Conservation (phyloP, 768 basidiomycete genomes). For the Serendipita sp. region DNA sequence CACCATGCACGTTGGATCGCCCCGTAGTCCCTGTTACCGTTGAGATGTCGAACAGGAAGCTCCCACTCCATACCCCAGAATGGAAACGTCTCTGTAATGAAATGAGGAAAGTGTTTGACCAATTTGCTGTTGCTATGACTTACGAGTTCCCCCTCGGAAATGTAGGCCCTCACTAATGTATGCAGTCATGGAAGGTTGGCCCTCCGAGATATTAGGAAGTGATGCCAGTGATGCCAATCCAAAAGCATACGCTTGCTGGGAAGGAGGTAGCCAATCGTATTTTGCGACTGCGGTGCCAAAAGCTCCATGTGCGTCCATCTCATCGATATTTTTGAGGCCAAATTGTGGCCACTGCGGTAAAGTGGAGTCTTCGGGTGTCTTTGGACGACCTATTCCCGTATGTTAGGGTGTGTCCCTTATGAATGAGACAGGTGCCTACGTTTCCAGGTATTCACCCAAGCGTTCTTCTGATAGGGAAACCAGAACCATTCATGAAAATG, state of each 20-base stretch:
- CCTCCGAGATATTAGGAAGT: constrained; percentile 7
- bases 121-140: background rate
- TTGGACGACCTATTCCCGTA: background rate
- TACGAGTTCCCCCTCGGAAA: constrained; percentile 9
- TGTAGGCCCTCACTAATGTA: constrained; percentile 8
- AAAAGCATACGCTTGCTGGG: constrained; percentile 6
- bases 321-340: background rate
- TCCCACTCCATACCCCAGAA: constrained; percentile 17
- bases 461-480: constrained; percentile 17
- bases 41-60: constrained; percentile 13
- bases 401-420: background rate
- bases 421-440: background rate
- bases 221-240: constrained; percentile 8
- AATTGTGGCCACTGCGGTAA: constrained; percentile 2
- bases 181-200: background rate
- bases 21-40: constrained; percentile 13
- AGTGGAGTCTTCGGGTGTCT: background rate
- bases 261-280: background rate
- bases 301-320: background rate
- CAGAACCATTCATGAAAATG: constrained; percentile 20
- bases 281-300: background rate
- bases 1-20: constrained; percentile 15
- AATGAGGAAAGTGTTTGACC: background rate
- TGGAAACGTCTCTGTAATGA: constrained; percentile 14
- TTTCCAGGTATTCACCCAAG: constrained; percentile 18